phyloP scores from a whole-genome alignment of 805 yeast genomes.

The Wickerhamia fluorescens region DNA sequence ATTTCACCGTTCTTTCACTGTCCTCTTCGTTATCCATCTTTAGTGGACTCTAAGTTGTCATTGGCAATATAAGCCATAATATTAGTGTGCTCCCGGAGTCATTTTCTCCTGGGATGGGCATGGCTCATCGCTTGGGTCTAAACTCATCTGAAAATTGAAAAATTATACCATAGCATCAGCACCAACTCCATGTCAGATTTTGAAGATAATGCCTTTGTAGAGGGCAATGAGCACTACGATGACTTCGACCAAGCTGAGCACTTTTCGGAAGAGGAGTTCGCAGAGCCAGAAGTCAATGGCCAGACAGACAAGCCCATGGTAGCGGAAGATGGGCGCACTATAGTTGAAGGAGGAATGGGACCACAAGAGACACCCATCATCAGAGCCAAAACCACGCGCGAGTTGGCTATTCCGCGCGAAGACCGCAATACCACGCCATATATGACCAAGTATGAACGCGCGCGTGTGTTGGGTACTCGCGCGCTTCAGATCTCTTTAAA shows the following conservation, averaged over 20 bases:
- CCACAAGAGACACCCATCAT: constrained; percentile 38
- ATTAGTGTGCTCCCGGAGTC: no score
- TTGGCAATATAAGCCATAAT: no score
- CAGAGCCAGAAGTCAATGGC: constrained; percentile 25
- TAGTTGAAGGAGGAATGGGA: constrained; percentile 65
- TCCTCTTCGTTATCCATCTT: no score
- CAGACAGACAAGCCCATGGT: constrained; percentile 38
- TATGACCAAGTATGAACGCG: constrained; percentile 98
- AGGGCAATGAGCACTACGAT: constrained; percentile 60
- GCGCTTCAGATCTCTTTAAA: constrained; percentile 97
- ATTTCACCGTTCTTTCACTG: no score
- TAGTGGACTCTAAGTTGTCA: no score
- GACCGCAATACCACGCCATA: constrained; percentile 94
- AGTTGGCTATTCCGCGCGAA: constrained; percentile 83
- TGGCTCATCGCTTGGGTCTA: no score
- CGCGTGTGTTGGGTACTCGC: constrained; percentile 94
- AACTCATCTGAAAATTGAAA: no score
- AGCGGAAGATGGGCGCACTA: constrained; percentile 65
- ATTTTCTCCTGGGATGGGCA: no score
- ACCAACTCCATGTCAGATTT: constrained; percentile 30
- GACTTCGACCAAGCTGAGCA: constrained; percentile 80
- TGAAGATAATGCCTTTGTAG: constrained; percentile 53
- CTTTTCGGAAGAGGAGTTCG: constrained; percentile 65
- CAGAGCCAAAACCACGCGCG: constrained; percentile 61
- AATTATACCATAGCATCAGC: constrained; percentile 2